These are phyloP conservation scores for Phytophthora tentaculata DNA, from an alignment of 352 stramenopile genomes.

Conservation along the genomic window DNA sequence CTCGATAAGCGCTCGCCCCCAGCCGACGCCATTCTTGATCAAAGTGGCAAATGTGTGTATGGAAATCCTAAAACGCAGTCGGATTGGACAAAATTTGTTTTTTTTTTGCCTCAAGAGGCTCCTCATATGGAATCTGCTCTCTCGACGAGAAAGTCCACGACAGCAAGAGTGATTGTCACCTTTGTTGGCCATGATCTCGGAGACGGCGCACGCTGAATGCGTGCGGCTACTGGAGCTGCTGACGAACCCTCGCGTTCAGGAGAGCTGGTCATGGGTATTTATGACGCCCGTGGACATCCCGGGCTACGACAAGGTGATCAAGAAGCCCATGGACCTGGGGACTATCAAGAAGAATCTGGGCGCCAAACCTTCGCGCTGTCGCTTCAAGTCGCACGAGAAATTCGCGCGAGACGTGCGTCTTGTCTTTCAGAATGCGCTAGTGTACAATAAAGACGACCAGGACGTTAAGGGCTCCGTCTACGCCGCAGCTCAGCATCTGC, in stretches of 20 bases:
- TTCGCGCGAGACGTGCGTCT: constrained; percentile 84
- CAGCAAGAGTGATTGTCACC: constrained; percentile 24
- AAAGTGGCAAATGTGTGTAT: not conserved
- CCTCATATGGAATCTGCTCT: constrained; percentile 18
- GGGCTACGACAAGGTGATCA: constrained; percentile 77
- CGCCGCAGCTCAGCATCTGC: constrained; percentile 77
- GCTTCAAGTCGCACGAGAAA: constrained; percentile 86
- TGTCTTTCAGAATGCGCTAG: constrained; percentile 83
- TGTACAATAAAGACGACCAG: constrained; percentile 83
- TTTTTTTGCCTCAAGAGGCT: not conserved
- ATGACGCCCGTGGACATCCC: constrained; percentile 78
- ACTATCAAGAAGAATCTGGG: constrained; percentile 81
- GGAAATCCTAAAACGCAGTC: too few species aligned
- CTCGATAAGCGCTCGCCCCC: constrained; percentile 76
- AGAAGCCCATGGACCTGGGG: constrained; percentile 85
- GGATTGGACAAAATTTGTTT: constrained; percentile 14
- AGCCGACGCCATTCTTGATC: constrained; percentile 56
- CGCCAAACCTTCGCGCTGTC: constrained; percentile 80
- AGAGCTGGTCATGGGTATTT: constrained; percentile 90
- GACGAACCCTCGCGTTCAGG: constrained; percentile 81
- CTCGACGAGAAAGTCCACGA: not conserved
- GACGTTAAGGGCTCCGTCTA: constrained; percentile 82
- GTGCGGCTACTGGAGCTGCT: constrained; percentile 81
- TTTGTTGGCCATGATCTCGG: constrained; percentile 64
- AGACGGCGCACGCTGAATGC: constrained; percentile 76